phyloP scores from a whole-genome alignment of 176 grass and related monocot genomes.

The Ensete ventricosum region DNA sequence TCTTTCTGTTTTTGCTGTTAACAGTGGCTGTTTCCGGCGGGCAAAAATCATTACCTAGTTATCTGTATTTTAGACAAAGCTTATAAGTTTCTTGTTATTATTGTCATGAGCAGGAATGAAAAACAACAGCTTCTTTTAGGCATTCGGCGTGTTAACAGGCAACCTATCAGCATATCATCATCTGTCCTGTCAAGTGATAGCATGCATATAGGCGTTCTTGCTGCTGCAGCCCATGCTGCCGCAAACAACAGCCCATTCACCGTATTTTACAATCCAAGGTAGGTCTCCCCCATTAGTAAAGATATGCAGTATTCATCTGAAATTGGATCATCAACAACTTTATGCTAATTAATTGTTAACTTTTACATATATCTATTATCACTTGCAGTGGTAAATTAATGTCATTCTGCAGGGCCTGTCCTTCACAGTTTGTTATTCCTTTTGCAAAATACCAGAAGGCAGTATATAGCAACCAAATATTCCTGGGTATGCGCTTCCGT shows the following conservation, averaged over 20 bases:
- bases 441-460: slow-evolving; percentile 74
- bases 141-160: slow-evolving; percentile 58
- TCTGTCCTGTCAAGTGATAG: slow-evolving; percentile 74
- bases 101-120: slow-evolving; percentile 34
- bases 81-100: slow-evolving; percentile 12
- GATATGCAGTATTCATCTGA: not conserved
- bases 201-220: slow-evolving; percentile 85
- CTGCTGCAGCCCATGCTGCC: slow-evolving; percentile 68
- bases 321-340: not conserved
- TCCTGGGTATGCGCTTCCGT: slow-evolving; percentile 75
- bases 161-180: slow-evolving; percentile 61
- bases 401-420: slow-evolving; percentile 42
- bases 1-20: not conserved
- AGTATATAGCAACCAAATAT: slow-evolving; percentile 55
- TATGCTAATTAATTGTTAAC: not conserved
- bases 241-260: slow-evolving; percentile 67
- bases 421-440: slow-evolving; percentile 85
- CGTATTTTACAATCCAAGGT: slow-evolving; percentile 79
- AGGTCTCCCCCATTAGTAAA: slow-evolving; percentile 1
- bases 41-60: too few species aligned
- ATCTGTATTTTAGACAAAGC: not conserved
- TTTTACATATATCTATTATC: slow-evolving; percentile 15
- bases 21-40: not conserved
- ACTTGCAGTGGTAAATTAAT: slow-evolving; percentile 7
- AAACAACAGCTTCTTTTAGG: slow-evolving; percentile 66